Conservation (phyloP, 306 rosid species). For the Carpinus viminea region DNA sequence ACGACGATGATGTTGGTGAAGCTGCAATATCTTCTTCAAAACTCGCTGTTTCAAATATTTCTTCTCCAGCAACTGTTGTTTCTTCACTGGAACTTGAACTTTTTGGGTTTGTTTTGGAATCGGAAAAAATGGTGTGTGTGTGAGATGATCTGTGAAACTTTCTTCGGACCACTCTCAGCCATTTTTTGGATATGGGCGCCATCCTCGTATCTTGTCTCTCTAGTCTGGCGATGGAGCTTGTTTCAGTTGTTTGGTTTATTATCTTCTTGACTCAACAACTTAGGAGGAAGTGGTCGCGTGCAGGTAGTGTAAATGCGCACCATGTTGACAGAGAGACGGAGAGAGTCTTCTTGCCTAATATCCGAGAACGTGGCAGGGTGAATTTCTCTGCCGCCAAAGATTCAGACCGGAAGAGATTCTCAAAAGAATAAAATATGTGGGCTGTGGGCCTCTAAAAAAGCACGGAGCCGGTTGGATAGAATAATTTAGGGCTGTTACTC, state of each 20-base stretch:
- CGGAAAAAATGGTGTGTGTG: constrained; percentile 35
- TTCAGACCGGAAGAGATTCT: background rate
- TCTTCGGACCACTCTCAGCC: constrained; percentile 47
- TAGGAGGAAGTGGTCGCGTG: constrained; percentile 44
- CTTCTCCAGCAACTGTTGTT: background rate
- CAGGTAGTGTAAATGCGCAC: constrained; percentile 51
- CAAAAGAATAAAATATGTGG: background rate
- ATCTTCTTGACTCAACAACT: background rate
- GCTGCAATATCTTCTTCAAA: constrained; percentile 4
- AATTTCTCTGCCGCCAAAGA: constrained; percentile 16
- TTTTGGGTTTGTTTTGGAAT: constrained; percentile 26
- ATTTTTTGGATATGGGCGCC: constrained; percentile 41
- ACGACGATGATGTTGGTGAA: constrained; percentile 4
- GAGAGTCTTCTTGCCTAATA: background rate
- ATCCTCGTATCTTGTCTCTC: constrained; percentile 23
- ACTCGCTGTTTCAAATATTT: background rate
- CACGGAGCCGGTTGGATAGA: too few relatives aligned
- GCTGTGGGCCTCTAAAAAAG: too few relatives aligned
- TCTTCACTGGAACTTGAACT: constrained; percentile 30
- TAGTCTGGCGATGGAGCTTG: background rate
- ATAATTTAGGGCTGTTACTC: too few relatives aligned
- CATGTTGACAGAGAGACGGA: constrained; percentile 36
- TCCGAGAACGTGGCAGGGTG: constrained; percentile 43
- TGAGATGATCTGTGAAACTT: constrained; percentile 43
- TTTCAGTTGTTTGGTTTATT: constrained; percentile 1